Base-by-base conservation (phyloP, 2,329 filamentous ascomycete genomes). In the Fusarium nygamai region DNA sequence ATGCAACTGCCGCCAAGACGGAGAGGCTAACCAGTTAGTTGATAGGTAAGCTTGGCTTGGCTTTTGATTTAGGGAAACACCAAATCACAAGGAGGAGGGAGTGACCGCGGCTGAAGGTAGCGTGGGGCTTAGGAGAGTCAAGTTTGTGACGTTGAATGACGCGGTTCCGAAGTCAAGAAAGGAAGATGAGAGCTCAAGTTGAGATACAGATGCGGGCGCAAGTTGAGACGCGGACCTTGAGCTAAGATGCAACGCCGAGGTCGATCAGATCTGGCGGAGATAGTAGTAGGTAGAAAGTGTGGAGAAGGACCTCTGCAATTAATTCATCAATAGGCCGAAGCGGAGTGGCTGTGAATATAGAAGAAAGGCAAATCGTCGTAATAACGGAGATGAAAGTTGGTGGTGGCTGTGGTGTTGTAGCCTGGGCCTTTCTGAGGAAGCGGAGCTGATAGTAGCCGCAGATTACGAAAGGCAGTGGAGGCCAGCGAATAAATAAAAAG, bases 31-130 rank as follows among this genome's bases (percentile, higher is more conserved):
- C 46, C 43, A 47, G 38, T 53, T 67, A 47, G 38, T 53, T 64
- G 64, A 63, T 57, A 46, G 58, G 44, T 41, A 75, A 73, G 72
- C 69, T 59, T 71, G 73, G 65, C 69, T 73, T 68, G 69, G 66
- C 72, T 57, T 11, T 59, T 58, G 69, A 50, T 44, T 54, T 58
- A 38, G 69, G 53, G 36, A 53, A 69, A 53, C 34, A 60, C 71
- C 63, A 54, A 72, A 72, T 74, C 71, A 69, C 71, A 64, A 50
- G 34, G 57, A 60, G 29, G 39, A 58, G 48, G 50, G 41, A 47
- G 56, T 31, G 36, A 38, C 34, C 29, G 48, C 50, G 46, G 58
- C 41, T 22, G 46, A 47, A n/a, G 47, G 33, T 44, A 50, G 29
- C 22, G 34, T 53, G 31, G 31, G 38, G 54, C 41, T 69, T 50